Evolutionary conservation across 805 yeast species (phyloP).

Genomic region (Ogataea paraovalis): DNA sequence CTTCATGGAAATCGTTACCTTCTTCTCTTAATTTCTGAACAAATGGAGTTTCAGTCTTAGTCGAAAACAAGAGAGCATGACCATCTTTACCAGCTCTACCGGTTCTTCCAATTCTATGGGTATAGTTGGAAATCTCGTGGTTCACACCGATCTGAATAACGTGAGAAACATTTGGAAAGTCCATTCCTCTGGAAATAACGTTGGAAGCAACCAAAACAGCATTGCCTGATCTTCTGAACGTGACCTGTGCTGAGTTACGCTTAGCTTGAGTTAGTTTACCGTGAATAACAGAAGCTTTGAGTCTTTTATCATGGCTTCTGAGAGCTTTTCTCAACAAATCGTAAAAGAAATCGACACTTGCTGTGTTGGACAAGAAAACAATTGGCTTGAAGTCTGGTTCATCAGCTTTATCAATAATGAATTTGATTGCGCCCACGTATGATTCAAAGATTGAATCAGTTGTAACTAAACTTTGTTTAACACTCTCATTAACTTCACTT

Average conservation of each 20-base stretch:
- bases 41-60: conserved; percentile 55
- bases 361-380: conserved; percentile 76
- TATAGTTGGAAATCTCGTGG: conserved; percentile 68
- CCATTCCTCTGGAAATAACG: conserved; percentile 96
- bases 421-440: conserved; percentile 53
- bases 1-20: conserved; percentile 51
- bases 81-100: conserved; percentile 89
- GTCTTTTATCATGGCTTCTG: conserved; percentile 16
- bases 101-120: conserved; percentile 94
- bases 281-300: conserved; percentile 41
- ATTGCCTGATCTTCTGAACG: conserved; percentile 31
- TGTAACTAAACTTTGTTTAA: conserved; percentile 60
- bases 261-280: conserved; percentile 70
- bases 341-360: conserved; percentile 57
- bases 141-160: conserved; percentile 85
- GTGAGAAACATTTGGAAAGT: conserved; percentile 81
- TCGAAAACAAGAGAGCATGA: conserved; percentile 56
- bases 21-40: conserved; percentile 45
- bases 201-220: conserved; percentile 81
- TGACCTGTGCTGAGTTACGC: conserved; percentile 39
- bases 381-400: conserved; percentile 64
- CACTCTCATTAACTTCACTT: conserved; percentile 62
- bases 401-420: conserved; percentile 36
- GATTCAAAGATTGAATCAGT: conserved; percentile 55
- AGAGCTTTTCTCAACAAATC: conserved; percentile 31